Percentiles rank a stretch among this genome's conserved stretches.
Conservation (phyloP, 2,329 filamentous ascomycete species). For the Trichothecium roseum region DNA sequence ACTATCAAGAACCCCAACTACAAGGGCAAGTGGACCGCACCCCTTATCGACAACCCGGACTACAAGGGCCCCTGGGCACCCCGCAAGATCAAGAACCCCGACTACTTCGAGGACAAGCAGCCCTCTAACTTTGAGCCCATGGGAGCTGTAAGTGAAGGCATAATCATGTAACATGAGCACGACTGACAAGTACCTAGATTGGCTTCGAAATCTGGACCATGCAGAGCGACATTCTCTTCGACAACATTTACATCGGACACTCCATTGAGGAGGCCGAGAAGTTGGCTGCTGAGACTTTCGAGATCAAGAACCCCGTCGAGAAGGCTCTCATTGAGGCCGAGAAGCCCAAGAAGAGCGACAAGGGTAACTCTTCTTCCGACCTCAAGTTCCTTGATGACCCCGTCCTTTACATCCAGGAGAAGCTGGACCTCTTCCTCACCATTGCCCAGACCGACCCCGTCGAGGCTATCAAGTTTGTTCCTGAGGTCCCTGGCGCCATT, state of each 20-base stretch:
- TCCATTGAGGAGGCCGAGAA: conserved; percentile 85
- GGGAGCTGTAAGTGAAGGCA: conserved; percentile 64
- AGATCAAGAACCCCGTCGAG: conserved; percentile 78
- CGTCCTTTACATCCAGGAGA: conserved; percentile 78
- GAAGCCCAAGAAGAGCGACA: conserved; percentile 62
- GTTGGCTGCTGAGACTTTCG: conserved; percentile 81
- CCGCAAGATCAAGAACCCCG: conserved; percentile 92
- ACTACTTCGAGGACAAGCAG: conserved; percentile 94
- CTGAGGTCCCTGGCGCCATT: conserved; percentile 78
- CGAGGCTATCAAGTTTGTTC: conserved; percentile 78
- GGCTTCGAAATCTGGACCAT: conserved; percentile 99
- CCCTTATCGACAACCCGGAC: conserved; percentile 88
- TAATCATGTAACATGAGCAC: conserved; percentile 4
- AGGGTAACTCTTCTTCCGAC: conserved; percentile 61
- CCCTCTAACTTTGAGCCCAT: conserved; percentile 97
- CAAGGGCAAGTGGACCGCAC: conserved; percentile 98
- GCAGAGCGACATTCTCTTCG: conserved; percentile 97
- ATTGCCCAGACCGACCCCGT: conserved; percentile 74
- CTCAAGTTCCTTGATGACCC: conserved; percentile 89
- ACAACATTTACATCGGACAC: conserved; percentile 99
- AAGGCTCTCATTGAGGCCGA: conserved; percentile 66
- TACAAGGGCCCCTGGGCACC: conserved; percentile 97
- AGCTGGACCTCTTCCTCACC: conserved; percentile 81
- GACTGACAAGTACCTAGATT: conserved; percentile 46
- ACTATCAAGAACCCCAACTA: conserved; percentile 91